phyloP scores from a whole-genome alignment of 306 rosid genomes.

The Bauhinia variegata region DNA sequence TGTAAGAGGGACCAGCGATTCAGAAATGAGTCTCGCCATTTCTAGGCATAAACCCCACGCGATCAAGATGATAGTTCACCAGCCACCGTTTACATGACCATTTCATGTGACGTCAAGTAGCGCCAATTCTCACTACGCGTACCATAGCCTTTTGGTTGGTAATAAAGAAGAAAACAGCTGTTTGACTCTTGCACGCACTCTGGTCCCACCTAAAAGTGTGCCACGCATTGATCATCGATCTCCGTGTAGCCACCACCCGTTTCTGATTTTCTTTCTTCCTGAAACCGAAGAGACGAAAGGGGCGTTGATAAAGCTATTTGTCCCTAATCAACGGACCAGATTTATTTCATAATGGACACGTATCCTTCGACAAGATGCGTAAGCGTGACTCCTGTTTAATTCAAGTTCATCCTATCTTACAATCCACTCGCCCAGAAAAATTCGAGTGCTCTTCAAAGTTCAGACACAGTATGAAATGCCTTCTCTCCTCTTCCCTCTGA shows the following conservation, averaged over 20 bases:
- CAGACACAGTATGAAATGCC: conserved; percentile 16
- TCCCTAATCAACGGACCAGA: conserved; percentile 1
- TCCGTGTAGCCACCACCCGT: neutral
- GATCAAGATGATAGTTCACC: too few relatives aligned
- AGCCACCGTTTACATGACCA: too few relatives aligned
- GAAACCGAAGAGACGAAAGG: neutral
- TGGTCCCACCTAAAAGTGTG: neutral
- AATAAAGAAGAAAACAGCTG: neutral
- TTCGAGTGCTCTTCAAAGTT: conserved; percentile 47
- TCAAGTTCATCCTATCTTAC: conserved; percentile 24
- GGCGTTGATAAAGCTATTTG: neutral
- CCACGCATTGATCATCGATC: neutral
- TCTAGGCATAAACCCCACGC: too few relatives aligned
- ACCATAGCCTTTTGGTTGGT: neutral
- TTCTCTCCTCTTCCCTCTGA: conserved; percentile 2
- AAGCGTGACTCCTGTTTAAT: conserved; percentile 26
- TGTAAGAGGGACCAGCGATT: too few relatives aligned
- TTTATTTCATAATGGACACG: neutral
- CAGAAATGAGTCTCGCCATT: too few relatives aligned
- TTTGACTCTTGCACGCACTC: neutral
- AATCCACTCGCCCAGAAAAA: conserved; percentile 15
- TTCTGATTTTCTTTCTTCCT: neutral
- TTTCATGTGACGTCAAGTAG: too few relatives aligned
- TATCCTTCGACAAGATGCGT: conserved; percentile 17
- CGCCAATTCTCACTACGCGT: too few relatives aligned